Conservation (phyloP, 1,284 basidiomycete genomes). For the Ustilago tritici region DNA sequence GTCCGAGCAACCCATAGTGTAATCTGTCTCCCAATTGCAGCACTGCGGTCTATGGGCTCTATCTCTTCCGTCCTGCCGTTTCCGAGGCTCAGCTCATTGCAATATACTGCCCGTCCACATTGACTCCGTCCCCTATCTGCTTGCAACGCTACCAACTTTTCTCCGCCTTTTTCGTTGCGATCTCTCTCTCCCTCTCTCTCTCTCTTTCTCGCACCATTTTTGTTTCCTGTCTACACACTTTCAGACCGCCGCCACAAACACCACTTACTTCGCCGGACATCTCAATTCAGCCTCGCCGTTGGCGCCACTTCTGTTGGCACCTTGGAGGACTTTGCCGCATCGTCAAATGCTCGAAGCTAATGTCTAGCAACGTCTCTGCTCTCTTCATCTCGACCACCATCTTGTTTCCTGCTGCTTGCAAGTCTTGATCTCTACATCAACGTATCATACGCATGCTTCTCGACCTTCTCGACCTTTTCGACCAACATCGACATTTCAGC, state of each 20-base stretch:
- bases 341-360: background rate
- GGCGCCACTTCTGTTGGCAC: background rate
- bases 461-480: background rate
- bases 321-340: background rate
- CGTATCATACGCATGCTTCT: background rate
- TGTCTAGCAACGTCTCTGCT: background rate
- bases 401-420: background rate
- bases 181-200: background rate
- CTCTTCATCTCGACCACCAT: background rate
- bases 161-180: background rate
- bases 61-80: background rate
- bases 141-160: background rate
- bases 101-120: constrained; percentile 20
- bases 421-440: background rate
- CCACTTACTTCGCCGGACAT: background rate
- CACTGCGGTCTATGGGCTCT: background rate
- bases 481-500: background rate
- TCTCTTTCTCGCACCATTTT: background rate
- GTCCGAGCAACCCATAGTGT: constrained; percentile 18
- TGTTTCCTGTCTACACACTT: background rate
- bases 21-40: background rate
- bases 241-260: background rate
- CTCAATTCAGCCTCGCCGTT: background rate
- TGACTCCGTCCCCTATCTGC: background rate
- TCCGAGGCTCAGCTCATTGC: background rate